These are phyloP conservation scores for Vaccinium darrowii DNA, from an alignment of 148 eudicot species.

Conservation along the genomic window DNA sequence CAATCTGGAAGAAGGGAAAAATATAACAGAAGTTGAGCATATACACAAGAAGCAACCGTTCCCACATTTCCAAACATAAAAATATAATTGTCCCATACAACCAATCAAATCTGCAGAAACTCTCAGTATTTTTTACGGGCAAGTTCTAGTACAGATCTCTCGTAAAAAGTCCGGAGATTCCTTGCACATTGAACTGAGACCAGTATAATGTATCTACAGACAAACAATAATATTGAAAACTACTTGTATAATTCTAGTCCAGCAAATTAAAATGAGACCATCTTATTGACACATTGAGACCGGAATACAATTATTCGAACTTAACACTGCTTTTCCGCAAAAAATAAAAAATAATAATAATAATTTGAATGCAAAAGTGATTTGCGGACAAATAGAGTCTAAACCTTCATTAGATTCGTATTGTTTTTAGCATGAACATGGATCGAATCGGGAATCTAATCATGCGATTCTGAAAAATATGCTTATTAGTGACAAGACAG, in stretches of 20 bases:
- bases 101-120: background rate
- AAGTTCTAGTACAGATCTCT: background rate
- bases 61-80: background rate
- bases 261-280: no score
- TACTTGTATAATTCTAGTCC: no score
- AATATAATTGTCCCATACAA: background rate
- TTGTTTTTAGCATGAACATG: background rate
- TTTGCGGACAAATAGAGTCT: background rate
- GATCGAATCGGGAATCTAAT: background rate
- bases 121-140: background rate
- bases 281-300: no score
- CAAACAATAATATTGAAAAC: no score
- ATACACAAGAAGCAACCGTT: background rate
- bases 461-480: background rate
- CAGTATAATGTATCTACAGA: no score
- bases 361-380: background rate
- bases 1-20: conserved; percentile 41
- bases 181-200: no score
- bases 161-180: background rate
- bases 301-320: background rate
- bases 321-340: background rate
- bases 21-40: conserved; percentile 8
- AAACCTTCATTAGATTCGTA: background rate
- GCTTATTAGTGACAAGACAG: background rate
- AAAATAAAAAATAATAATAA: background rate